Percentiles rank a stretch among this genome's conserved stretches.
These are phyloP conservation scores for Myxozyma geophila DNA, from an alignment of 805 yeast genomes.

Conservation along the genomic window DNA sequence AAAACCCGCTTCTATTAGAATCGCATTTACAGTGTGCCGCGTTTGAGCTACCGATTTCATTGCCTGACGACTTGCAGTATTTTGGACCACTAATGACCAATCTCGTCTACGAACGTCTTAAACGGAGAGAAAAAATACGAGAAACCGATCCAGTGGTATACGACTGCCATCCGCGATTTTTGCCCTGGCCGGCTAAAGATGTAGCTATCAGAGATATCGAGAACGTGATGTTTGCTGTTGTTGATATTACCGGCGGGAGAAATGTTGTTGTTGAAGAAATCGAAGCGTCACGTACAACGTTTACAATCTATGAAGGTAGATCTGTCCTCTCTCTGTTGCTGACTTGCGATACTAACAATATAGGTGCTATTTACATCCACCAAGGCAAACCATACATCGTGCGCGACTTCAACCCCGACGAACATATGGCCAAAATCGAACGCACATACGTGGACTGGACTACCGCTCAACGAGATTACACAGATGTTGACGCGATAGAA, in stretches of 20 bases:
- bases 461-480: constrained; percentile 87
- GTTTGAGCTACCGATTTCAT: constrained; percentile 70
- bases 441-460: constrained; percentile 93
- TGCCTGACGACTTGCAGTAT: constrained; percentile 59
- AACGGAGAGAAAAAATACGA: constrained; percentile 27
- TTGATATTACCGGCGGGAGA: constrained; percentile 79
- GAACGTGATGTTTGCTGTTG: constrained; percentile 82
- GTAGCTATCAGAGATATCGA: constrained; percentile 85
- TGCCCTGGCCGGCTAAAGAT: constrained; percentile 80
- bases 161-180: constrained; percentile 60
- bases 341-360: neutral
- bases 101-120: constrained; percentile 45
- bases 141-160: constrained; percentile 49
- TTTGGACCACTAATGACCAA: constrained; percentile 52
- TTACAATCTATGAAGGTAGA: constrained; percentile 70
- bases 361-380: constrained; percentile 89
- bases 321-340: neutral
- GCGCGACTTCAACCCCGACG: constrained; percentile 78
- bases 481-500: constrained; percentile 82
- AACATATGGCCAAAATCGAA: constrained; percentile 79
- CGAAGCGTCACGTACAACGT: constrained; percentile 85
- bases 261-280: constrained; percentile 84
- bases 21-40: constrained; percentile 96
- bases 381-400: constrained; percentile 92
- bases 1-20: constrained; percentile 66